Evolutionary conservation across 2,329 filamentous ascomycete genomes (phyloP), one percentile per base, ranked within the genome.

Genomic region (Claviceps monticola): DNA sequence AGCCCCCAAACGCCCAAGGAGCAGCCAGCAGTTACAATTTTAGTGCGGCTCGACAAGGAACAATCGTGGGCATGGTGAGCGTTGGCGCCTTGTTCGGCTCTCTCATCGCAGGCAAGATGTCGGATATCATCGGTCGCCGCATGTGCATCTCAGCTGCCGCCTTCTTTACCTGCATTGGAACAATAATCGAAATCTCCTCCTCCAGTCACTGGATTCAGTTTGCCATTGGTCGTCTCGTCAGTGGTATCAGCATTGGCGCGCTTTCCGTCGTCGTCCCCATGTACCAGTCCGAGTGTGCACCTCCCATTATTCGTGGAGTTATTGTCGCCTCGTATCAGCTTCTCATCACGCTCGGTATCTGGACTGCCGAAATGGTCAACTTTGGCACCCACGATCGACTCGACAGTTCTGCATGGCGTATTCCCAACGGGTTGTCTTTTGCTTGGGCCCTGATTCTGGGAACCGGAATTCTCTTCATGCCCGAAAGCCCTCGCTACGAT

Each of bases 261-360:
- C 69, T 85, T 0, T 82, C 78, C 5, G 81, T 83, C 43, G 68
- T 79, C 26, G 79, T 82, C 1, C 80, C 80, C 47, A 81, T 86
- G 78, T 86, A 86, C 58, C 80, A 84, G 62, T 78, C 74, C 16
- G 83, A 86, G 64, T 80, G 75, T 52, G 77, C 78, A 2, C 83
- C 83, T 0, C 74, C 79, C 54, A 75, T 79, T 53, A 76, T 86
- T 49, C 77, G 83, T 58, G 80, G 80, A 59, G 71, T 80, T 6
- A 71, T 85, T 41, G 75, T 86, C 29, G 74, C 76, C 1, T 77
- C 74, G 49, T 86, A 85, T 64, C 83, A 86, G 68, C 73, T 86
- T 3, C 78, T 84, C 62, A 82, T 86, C 61, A 86, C 82, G 0
- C 69, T 84, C 29, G 83, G 83, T 47, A 84, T 86, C 62, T 80